Conservation (phyloP, 1,139 yeast species). For the Candida mesenterica region DNA sequence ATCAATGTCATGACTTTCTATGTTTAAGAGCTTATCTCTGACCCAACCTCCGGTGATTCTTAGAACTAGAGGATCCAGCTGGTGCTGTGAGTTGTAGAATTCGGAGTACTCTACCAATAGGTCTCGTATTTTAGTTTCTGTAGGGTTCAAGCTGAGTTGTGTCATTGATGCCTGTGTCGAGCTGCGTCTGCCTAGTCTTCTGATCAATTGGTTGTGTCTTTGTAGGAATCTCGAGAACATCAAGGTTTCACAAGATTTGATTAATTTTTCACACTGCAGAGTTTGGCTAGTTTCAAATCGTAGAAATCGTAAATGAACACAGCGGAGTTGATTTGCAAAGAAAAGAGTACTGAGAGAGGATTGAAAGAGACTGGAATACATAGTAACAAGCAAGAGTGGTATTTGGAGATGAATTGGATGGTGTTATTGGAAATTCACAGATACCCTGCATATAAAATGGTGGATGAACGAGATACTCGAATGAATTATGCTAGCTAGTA, state of each 20-base stretch:
- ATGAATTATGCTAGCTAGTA: too few species aligned
- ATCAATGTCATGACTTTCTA: constrained; percentile 81
- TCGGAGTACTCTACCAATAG: constrained; percentile 46
- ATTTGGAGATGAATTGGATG: too few species aligned
- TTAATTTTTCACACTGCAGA: background rate
- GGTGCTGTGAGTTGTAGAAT: constrained; percentile 27
- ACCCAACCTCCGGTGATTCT: constrained; percentile 99
- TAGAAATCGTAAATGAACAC: too few species aligned
- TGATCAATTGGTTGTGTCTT: background rate
- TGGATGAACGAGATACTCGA: too few species aligned
- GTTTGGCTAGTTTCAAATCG: too few species aligned
- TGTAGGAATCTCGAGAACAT: background rate
- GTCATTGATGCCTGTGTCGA: constrained; percentile 4
- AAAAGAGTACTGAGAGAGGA: too few species aligned
- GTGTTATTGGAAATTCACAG: too few species aligned
- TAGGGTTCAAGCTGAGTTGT: constrained; percentile 37
- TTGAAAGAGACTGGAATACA: too few species aligned
- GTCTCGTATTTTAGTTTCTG: constrained; percentile 48
- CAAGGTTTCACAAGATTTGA: constrained; percentile 1
- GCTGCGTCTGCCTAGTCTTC: background rate
- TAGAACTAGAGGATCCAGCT: constrained; percentile 37
- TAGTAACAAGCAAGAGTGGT: too few species aligned
- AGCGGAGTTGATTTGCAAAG: too few species aligned
- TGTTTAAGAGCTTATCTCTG: constrained; percentile 83
- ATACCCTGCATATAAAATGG: too few species aligned